phyloP scores from a whole-genome alignment of 352 stramenopile species.

The Phytophthora hibernalis region DNA sequence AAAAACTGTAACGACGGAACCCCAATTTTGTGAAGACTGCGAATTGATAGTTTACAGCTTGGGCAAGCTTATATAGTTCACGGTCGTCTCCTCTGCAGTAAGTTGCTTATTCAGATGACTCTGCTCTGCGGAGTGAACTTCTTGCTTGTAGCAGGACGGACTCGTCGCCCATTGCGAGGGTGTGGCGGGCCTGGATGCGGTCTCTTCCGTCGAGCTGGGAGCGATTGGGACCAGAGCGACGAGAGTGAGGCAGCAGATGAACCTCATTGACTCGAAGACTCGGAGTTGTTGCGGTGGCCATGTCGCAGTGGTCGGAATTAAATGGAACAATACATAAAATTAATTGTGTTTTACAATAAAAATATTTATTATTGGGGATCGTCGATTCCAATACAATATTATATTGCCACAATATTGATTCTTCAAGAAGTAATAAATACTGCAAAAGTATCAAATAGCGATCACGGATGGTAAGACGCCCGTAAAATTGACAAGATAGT shows the following conservation, averaged over 20 bases:
- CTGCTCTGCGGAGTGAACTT: conserved; percentile 5
- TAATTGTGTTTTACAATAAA: too few relatives aligned
- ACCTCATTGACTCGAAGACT: conserved; percentile 12
- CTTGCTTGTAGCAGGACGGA: conserved; percentile 17
- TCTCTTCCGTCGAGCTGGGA: background rate
- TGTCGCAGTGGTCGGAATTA: too few relatives aligned
- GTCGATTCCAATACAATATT: too few relatives aligned
- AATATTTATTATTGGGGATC: too few relatives aligned
- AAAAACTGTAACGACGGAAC: conserved; percentile 4
- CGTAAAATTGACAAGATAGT: too few relatives aligned
- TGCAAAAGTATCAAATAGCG: too few relatives aligned
- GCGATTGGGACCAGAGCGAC: background rate
- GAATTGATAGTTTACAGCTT: conserved; percentile 14
- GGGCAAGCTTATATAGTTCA: background rate
- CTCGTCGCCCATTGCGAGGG: conserved; percentile 24
- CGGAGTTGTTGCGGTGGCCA: background rate
- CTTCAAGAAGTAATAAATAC: too few relatives aligned
- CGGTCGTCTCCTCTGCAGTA: background rate
- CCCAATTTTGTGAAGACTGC: background rate
- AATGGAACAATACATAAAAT: too few relatives aligned
- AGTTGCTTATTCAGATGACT: background rate
- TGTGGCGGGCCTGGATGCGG: conserved; percentile 16
- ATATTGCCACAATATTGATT: too few relatives aligned
- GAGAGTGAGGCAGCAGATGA: conserved; percentile 6
- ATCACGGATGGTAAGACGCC: too few relatives aligned